Percentiles rank a stretch among this genome's conserved stretches.
These are phyloP conservation scores for Arachis stenosperma DNA, from an alignment of 306 rosid genomes.

Conservation along the genomic window DNA sequence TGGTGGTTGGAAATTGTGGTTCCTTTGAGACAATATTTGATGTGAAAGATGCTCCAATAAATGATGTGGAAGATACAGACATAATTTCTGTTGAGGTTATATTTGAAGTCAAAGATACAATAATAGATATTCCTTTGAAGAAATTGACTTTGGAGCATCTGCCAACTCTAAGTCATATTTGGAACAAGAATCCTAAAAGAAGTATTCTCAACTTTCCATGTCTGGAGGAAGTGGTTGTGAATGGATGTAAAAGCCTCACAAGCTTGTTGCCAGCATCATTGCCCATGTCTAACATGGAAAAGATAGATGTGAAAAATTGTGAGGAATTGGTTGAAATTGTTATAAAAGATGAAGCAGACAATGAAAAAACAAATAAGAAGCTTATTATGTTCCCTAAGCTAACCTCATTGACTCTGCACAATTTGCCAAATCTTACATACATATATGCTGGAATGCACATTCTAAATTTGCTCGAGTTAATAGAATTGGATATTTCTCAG, in stretches of 20 bases:
- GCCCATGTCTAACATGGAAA: neutral
- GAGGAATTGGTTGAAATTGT: neutral
- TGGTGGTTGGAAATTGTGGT: too few species aligned
- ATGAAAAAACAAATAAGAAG: neutral
- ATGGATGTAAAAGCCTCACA: neutral
- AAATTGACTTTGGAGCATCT: neutral
- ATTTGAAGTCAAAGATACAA: too few species aligned
- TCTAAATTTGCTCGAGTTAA: neutral
- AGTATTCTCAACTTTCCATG: neutral
- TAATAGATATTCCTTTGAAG: slow-evolving; percentile 12
- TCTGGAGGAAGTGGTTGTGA: neutral
- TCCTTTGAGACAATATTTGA: too few species aligned
- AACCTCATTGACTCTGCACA: neutral
- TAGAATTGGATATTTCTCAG: neutral
- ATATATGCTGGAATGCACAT: neutral
- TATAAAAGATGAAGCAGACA: neutral
- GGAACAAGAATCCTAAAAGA: slow-evolving; percentile 10
- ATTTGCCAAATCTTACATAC: neutral
- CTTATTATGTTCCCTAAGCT: neutral
- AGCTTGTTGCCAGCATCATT: slow-evolving; percentile 12
- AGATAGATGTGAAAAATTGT: neutral
- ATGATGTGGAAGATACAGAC: too few species aligned
- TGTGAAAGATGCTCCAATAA: too few species aligned
- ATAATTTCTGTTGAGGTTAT: too few species aligned
- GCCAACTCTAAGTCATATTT: neutral